Evolutionary conservation across 2,329 filamentous ascomycete genomes (phyloP), one percentile per base, ranked within the genome.

Genomic region (Beauveria brongniartii): DNA sequence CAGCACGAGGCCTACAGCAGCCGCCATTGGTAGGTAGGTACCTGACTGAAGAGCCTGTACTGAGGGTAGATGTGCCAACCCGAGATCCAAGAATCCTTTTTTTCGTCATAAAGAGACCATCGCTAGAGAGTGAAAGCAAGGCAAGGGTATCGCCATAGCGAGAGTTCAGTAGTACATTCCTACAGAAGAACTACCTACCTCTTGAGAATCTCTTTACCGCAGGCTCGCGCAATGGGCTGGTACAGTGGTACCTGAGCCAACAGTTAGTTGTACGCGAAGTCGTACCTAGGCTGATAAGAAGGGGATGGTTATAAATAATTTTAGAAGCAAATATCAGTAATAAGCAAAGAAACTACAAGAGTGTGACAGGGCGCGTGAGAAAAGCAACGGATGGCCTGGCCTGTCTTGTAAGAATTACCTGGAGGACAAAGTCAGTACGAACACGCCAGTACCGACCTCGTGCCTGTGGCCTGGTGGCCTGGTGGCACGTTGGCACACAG

Each of bases 231-330:
- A 14, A 46, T 9, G 16, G 6, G 28, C 41, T 30, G 50, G 57
- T 59, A 47, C 57, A 47, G 28, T 30, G 50, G 57, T 59, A 53
- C 57, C 40, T 20, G 48, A 46, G 56, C 48, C 24, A 43, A 46
- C 48, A 44, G 3, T 37, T 52, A 26, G 2, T 37, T 52, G 18
- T 46, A 59, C 56, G 34, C 48, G 24, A 24, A 41, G 50, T 14
- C 26, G 57, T 54, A 47, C 41, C 48, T 59, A 47, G 37, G 9
- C 34, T 37, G 47, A 26, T 1, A n/a, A 18, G 16, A 4, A 40
- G 28, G 20, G 18, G 37, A 44, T n/a, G 5, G 16, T n/a, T 9
- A 48, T n/a, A 4, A 5, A 26, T 50, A 14, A 50, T 34, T 12
- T 14, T 2, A 14, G 30, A 14, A 12, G 30, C 30, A 34, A 34